Evolutionary conservation across 108 stramenopile species (phyloP), one percentile per base, ranked within the genome.

Genomic region (Ochromonas danica): DNA sequence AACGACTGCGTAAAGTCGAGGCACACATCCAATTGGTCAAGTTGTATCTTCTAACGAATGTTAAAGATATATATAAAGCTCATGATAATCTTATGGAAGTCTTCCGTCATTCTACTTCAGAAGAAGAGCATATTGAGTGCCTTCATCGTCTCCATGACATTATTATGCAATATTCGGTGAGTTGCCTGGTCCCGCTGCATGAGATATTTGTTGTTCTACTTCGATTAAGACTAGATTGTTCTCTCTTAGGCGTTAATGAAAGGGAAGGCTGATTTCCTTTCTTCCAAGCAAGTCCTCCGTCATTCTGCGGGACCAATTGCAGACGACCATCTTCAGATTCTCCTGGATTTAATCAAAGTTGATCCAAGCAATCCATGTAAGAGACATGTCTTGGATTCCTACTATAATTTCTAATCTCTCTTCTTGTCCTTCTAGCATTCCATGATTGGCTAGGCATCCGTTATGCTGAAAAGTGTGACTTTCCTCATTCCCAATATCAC

Each of bases 401-500:
- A n/a, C n/a, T n/a, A n/a, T n/a, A n/a, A n/a, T n/a, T n/a, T n/a
- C n/a, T n/a, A n/a, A n/a, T n/a, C n/a, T n/a, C n/a, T n/a, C n/a
- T n/a, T n/a, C n/a, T n/a, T n/a, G n/a, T n/a, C n/a, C n/a, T n/a
- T n/a, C n/a, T n/a, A n/a, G n/a, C n/a, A n/a, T n/a, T n/a, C n/a
- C 31, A 31, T 10, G 63, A 67, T 3, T 67, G 63, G 63, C 31
- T 67, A 25, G 63, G 63, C 17, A 28, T 28, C 14, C 63, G 63
- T 10, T 67, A 67, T 36, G 35, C 63, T 36, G 63, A 67, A 25
- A 67, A 33, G 63, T 67, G 63, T 25, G 33, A 35, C 31, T 67
- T 67, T 36, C 14, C 3, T 3, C 3, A 22, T 6, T 28, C 63
- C 17, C 6, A 28, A 25, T 25, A 67, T 6, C 31, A 31, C 25